A percentile compares a stretch with the other conserved stretches of the same genome.
These are phyloP conservation scores for Fusarium denticulatum DNA, from an alignment of 2,329 filamentous ascomycete genomes.

Conservation along the genomic window DNA sequence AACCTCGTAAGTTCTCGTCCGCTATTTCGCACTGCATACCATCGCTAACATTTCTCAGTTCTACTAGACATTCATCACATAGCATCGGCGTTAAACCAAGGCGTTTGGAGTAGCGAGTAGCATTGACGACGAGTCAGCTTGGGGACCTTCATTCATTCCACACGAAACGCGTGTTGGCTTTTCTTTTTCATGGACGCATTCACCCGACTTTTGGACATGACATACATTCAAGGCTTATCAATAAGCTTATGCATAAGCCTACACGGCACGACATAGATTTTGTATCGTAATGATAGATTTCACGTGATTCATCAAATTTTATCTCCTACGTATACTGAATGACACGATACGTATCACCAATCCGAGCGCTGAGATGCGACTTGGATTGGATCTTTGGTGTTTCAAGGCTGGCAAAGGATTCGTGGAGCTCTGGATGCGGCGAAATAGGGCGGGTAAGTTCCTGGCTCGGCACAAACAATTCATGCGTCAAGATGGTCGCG, in stretches of 20 bases:
- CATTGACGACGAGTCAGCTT: neutral
- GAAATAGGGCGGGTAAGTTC: neutral
- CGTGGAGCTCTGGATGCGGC: neutral
- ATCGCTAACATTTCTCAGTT: slow-evolving; percentile 12
- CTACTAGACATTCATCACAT: slow-evolving; percentile 19
- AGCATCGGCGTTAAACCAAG: slow-evolving; percentile 1
- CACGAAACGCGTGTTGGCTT: neutral
- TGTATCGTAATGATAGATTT: slow-evolving; percentile 27
- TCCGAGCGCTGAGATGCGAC: neutral
- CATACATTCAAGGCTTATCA: slow-evolving; percentile 14
- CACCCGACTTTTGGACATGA: slow-evolving; percentile 10
- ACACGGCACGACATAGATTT: slow-evolving; percentile 32
- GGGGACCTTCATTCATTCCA: slow-evolving; percentile 1
- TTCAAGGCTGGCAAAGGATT: neutral
- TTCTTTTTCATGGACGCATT: slow-evolving; percentile 9
- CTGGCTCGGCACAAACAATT: neutral
- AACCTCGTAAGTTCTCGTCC: slow-evolving; percentile 20
- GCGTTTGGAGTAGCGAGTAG: slow-evolving; percentile 31
- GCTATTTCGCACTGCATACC: accelerated
- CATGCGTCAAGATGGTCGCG: neutral
- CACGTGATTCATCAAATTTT: neutral
- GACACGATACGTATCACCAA: neutral
- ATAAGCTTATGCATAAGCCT: slow-evolving; percentile 10
- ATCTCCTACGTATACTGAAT: no score
- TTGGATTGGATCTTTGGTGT: neutral